Base-by-base conservation (phyloP, 805 yeast genomes). In the Cyberlindnera japonica region DNA sequence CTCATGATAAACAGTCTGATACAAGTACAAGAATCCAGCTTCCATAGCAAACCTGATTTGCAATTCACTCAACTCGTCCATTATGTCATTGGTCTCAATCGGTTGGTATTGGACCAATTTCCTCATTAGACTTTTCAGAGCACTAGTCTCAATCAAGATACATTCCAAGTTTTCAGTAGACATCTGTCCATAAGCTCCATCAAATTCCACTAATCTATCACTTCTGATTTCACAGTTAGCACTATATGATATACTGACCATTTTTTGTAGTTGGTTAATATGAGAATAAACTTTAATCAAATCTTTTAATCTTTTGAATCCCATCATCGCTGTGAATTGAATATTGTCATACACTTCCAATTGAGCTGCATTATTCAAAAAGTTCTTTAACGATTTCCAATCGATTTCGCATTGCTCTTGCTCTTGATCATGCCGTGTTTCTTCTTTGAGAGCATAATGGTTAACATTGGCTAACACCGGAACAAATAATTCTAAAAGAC, bases 341-440 rank as follows among this genome's bases (percentile, higher is more conserved):
- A 42, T n/a, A 21, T 37, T 37, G 19, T 42, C 45, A 26, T 21
- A 42, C 13, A 42, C 30, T 12, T 34, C 30, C n/a, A 42, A n/a
- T 5, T 26, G 24, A 13, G 33, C 5, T 5, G 15, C 14, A 1
- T 29, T 13, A 20, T 28, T 37, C 15, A 41, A n/a, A 16, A 32
- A 27, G 13, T 17, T 19, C 18, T 32, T 28, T 18, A 41, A 27
- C 2, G 40, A 14, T 6, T 28, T 33, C 43, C 43, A 40, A 6
- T 39, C 31, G 13, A 15, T 7, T n/a, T n/a, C n/a, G n/a, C n/a
- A n/a, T 8, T 27, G 30, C n/a, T n/a, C 7, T 6, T 6, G 11
- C 30, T 27, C 30, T 14, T 27, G 17, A 18, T 27, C 9, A 9
- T 10, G 11, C 5, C 16, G 11, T 8, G 7, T 18, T 27, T 25